A percentile compares a stretch with the other conserved stretches of the same genome.
phyloP scores from a whole-genome alignment of 345 rosid genomes.

The Salix caprea region DNA sequence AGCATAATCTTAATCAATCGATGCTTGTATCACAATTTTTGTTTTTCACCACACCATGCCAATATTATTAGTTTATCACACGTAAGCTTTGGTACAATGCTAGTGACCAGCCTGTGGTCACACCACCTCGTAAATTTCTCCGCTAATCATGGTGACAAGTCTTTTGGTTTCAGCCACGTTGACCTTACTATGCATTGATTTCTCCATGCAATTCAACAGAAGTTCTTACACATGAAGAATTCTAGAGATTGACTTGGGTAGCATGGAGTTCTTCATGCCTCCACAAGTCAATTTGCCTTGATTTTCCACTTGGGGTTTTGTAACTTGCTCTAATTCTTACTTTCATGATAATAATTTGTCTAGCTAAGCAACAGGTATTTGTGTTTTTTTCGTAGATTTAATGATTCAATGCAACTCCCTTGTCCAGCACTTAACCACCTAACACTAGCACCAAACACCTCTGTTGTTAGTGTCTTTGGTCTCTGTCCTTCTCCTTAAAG shows the following conservation, averaged over 20 bases:
- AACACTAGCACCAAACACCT: slow-evolving; percentile 35
- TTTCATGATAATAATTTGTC: slow-evolving; percentile 7
- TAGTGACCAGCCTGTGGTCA: background rate
- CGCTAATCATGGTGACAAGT: slow-evolving; percentile 15
- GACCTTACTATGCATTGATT: background rate
- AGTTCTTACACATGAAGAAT: background rate
- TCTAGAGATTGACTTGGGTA: background rate
- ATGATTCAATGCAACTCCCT: slow-evolving; percentile 35
- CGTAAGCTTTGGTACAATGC: background rate
- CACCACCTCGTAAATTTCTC: background rate
- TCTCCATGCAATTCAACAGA: background rate
- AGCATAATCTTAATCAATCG: background rate
- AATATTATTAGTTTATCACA: background rate
- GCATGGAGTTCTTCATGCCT: background rate
- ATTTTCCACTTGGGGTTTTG: background rate
- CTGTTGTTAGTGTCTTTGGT: slow-evolving; percentile 9
- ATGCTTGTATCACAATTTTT: background rate
- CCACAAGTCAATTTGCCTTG: background rate
- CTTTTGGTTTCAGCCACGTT: background rate
- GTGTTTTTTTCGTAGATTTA: slow-evolving; percentile 8
- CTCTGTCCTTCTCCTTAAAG: slow-evolving; percentile 45
- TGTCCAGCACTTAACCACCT: slow-evolving; percentile 49
- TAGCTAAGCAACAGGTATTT: slow-evolving; percentile 8
- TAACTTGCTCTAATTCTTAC: background rate
- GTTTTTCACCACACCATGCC: background rate